Base-by-base conservation (phyloP, 169 alveolate species). In the Babesia gibsoni region DNA sequence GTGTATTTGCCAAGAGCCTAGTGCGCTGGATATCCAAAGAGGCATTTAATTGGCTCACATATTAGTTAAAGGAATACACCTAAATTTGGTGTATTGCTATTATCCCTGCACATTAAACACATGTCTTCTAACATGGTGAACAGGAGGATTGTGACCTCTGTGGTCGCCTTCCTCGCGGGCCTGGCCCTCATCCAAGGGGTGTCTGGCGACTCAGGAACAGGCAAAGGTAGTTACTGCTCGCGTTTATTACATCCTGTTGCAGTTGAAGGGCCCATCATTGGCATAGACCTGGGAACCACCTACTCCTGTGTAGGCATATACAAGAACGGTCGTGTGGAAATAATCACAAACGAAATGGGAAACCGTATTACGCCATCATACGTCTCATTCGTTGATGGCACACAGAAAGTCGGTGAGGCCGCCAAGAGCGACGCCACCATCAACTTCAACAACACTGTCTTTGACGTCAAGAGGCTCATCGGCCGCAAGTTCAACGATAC, bases 251-350 rank as follows among this genome's bases (percentile, higher is more conserved):
- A 33, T 39, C 23, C 23, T 36, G 48, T 16, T 39, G 30, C 49
- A 84, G 94, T 88, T 49, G 94, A 94, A 69, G 97, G 97, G 39
- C 98, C 99, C 16, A 97, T 96, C 32, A 93, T 95, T 52, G 99
- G 99, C 58, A 97, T 97, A 41, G 99, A 97, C 91, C 88, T 97
- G 73, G 99, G 99, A 33, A 97, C 99, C 2, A 97, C 99, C 25
- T 95, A 95, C 89, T 91, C 98, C 33, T 96, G 99, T 88, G 99
- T 98, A 30, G 99, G 99, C 42, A 94, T 95, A 67, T 97, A 95
- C 94, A 91, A 94, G 84, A 97, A 96, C 77, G 99, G 98, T 27
- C 89, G 98, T 64, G 99, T 97, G 2, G 99, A 97, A 84, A 97
- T 98, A 80, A 95, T 97, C 84, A 97, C 99, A 49, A 89, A 89